phyloP scores from a whole-genome alignment of 2,329 filamentous ascomycete genomes.

The Colletotrichum destructivum region DNA sequence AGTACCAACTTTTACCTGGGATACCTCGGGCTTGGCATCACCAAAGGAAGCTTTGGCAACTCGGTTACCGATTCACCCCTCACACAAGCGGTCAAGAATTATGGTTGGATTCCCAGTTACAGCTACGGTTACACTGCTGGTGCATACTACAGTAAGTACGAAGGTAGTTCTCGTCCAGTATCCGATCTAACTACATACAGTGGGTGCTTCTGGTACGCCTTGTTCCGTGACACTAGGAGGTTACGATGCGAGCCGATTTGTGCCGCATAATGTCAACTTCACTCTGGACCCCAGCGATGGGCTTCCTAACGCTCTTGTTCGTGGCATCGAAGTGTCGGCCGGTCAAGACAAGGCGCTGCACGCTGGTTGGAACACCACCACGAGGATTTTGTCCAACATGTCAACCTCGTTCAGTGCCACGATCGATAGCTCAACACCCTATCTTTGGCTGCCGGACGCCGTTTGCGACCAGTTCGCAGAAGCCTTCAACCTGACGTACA shows the following conservation, averaged over 20 bases:
- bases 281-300: constrained; percentile 68
- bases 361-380: constrained; percentile 57
- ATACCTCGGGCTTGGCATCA: constrained; percentile 70
- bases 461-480: constrained; percentile 77
- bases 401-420: constrained; percentile 65
- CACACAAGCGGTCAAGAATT: constrained; percentile 70
- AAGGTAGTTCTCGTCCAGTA: constrained; percentile 37
- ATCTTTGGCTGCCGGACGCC: constrained; percentile 72
- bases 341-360: constrained; percentile 51
- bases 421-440: constrained; percentile 76
- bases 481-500: constrained; percentile 76
- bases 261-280: constrained; percentile 73
- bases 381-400: constrained; percentile 59
- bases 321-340: constrained; percentile 66
- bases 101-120: constrained; percentile 76
- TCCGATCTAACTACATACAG: constrained; percentile 51
- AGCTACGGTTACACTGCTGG: constrained; percentile 85
- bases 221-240: constrained; percentile 79
- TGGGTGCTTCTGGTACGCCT: constrained; percentile 58
- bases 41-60: constrained; percentile 66
- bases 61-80: constrained; percentile 66
- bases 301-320: constrained; percentile 71
- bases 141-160: constrained; percentile 76
- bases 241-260: constrained; percentile 75
- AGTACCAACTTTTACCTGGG: constrained; percentile 70